These are phyloP conservation scores for Phyllosticta citrichinensis DNA, from an alignment of 2,329 filamentous ascomycete species.

Conservation along the genomic window DNA sequence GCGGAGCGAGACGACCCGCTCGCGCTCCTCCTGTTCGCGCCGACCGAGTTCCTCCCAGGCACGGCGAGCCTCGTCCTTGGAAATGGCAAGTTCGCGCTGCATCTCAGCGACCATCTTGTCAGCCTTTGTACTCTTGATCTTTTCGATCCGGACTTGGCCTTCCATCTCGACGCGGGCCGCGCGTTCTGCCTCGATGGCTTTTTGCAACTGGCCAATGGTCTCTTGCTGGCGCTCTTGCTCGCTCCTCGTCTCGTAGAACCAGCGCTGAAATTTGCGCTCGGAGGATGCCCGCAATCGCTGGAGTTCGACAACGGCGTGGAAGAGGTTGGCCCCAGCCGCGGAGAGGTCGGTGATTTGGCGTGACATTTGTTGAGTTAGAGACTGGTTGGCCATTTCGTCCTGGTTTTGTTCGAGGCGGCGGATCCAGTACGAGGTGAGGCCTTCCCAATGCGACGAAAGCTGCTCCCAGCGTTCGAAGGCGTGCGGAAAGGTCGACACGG, in stretches of 20 bases:
- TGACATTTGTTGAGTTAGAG: slow-evolving; percentile 77
- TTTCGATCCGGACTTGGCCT: slow-evolving; percentile 54
- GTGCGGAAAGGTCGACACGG: slow-evolving; percentile 71
- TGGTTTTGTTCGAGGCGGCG: slow-evolving; percentile 83
- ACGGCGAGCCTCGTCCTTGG: slow-evolving; percentile 87
- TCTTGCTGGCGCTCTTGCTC: slow-evolving; percentile 83
- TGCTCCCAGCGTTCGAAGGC: slow-evolving; percentile 98
- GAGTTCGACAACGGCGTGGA: slow-evolving; percentile 93
- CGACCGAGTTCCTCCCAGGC: slow-evolving; percentile 96
- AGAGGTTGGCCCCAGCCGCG: slow-evolving; percentile 89
- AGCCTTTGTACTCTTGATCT: slow-evolving; percentile 57
- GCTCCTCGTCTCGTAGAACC: slow-evolving; percentile 91
- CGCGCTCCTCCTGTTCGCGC: slow-evolving; percentile 85
- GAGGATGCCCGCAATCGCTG: slow-evolving; percentile 89
- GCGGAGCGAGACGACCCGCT: slow-evolving; percentile 74
- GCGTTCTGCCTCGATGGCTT: slow-evolving; percentile 63
- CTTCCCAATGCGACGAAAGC: slow-evolving; percentile 95
- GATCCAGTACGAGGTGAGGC: slow-evolving; percentile 95
- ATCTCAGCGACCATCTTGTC: slow-evolving; percentile 80
- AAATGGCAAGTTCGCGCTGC: slow-evolving; percentile 86
- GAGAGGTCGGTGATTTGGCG: slow-evolving; percentile 96
- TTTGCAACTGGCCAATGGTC: slow-evolving; percentile 68
- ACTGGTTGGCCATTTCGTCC: slow-evolving; percentile 71
- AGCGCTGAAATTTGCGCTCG: slow-evolving; percentile 94
- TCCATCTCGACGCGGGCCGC: slow-evolving; percentile 58